A percentile compares a stretch with the other conserved stretches of the same genome.
Conservation (phyloP, 176 grass and related monocot species). For the Juncus effusus region DNA sequence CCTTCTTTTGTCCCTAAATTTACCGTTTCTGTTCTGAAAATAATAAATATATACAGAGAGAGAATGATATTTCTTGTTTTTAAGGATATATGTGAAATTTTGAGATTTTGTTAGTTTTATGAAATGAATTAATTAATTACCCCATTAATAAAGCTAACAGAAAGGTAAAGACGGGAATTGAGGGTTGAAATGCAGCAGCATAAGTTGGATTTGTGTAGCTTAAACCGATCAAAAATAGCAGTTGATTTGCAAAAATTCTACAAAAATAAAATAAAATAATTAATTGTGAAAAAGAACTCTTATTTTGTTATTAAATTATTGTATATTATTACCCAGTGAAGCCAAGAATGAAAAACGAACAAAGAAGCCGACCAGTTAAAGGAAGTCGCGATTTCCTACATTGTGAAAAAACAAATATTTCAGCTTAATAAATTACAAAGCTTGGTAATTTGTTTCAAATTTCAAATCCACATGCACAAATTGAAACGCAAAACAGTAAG, state of each 20-base stretch:
- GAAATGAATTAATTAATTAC: slow-evolving; percentile 28
- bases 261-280: slow-evolving; percentile 4
- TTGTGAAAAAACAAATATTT: too few relatives aligned
- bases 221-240: slow-evolving; percentile 80
- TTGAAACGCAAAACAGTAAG: not conserved
- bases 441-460: too few relatives aligned
- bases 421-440: too few relatives aligned
- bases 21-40: slow-evolving; percentile 66
- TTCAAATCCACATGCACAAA: too few relatives aligned
- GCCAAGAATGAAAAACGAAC: slow-evolving; percentile 73
- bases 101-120: too few relatives aligned
- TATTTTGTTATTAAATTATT: not conserved
- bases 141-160: slow-evolving; percentile 61
- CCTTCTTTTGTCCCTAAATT: slow-evolving; percentile 55
- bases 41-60: not conserved
- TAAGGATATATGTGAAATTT: not conserved
- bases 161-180: slow-evolving; percentile 90
- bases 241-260: slow-evolving; percentile 88
- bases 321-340: slow-evolving; percentile 55
- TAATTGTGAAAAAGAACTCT: not conserved
- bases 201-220: slow-evolving; percentile 92
- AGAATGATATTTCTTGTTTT: not conserved
- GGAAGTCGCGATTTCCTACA: slow-evolving; percentile 31
- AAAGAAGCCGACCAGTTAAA: slow-evolving; percentile 42
- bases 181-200: slow-evolving; percentile 74